Evolutionary conservation across 2,329 filamentous ascomycete genomes (phyloP), one percentile per base, ranked within the genome.

Genomic region (Cordyceps cicadae): DNA sequence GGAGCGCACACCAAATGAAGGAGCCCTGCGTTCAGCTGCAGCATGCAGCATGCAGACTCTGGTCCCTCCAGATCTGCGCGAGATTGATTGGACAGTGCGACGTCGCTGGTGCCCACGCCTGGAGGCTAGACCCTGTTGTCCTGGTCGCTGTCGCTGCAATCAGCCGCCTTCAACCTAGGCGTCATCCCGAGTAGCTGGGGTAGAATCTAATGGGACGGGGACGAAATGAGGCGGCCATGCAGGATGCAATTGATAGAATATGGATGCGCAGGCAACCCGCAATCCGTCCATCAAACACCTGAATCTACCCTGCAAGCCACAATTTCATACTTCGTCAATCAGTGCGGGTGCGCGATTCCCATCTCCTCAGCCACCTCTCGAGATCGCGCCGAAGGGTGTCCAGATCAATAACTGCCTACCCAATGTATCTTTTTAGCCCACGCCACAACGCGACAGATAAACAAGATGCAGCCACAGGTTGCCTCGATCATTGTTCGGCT

Each of bases 161-260:
- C 39, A 43, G 14, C 39, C 17, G 14, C 39, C 17, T 43, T 15
- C 39, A 14, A 26, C 34, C 32, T 46, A 58, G 39, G 48, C 56
- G 24, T 46, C 49, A 59, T 45, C 24, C 56, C 56, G 56, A 46
- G 15, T 52, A 59, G 26, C 56, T 59, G 56, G 56, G 56, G 52
- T 49, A 3, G 12, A 11, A 37, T 37, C 15, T 19, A 4, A 43
- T n/a, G 39, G 39, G 39, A 7, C 17, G 26, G n/a, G n/a, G n/a
- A n/a, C 14, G 3, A 15, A 41, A 53, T 39, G 32, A 53, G 32
- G 50, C 48, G 29, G 24, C 14, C 48, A 32, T 52, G 49, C 24
- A 32, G 48, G 29, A 54, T 54, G 39, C 26, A 26, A 51, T 41
- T 45, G n/a, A 21, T 21, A 5, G 43, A 37, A 46, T 46, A 46